Conservation (phyloP, 805 yeast genomes). For the Sugiyamaella qingdaonensis region DNA sequence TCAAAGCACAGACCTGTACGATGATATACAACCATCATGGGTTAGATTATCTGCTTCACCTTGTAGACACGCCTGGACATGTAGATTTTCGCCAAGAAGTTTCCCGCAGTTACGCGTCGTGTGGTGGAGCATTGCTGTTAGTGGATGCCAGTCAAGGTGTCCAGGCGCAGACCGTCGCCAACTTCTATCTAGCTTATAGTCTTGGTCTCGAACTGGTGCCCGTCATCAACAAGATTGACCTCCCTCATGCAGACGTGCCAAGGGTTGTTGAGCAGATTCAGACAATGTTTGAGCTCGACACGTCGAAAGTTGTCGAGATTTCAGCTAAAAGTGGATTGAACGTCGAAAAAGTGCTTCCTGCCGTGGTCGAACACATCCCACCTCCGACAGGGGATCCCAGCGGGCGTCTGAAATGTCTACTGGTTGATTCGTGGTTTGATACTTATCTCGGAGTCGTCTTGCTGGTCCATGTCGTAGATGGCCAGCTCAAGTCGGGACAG, state of each 20-base stretch:
- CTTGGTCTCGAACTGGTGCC: constrained; percentile 80
- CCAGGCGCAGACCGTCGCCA: constrained; percentile 98
- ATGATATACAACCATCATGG: constrained; percentile 74
- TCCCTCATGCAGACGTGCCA: constrained; percentile 81
- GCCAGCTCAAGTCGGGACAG: constrained; percentile 67
- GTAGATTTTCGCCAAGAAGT: constrained; percentile 95
- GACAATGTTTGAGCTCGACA: constrained; percentile 71
- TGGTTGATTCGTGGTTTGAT: constrained; percentile 98
- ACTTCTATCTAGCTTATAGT: constrained; percentile 84
- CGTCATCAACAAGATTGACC: constrained; percentile 85
- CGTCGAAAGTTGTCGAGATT: constrained; percentile 71
- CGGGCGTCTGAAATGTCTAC: constrained; percentile 62
- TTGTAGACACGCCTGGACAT: constrained; percentile 97
- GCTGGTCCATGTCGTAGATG: constrained; percentile 81
- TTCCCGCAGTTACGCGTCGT: constrained; percentile 88
- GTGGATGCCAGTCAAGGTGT: constrained; percentile 97
- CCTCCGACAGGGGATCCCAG: constrained; percentile 57
- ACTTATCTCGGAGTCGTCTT: constrained; percentile 86
- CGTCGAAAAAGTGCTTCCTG: constrained; percentile 74
- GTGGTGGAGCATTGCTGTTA: constrained; percentile 85
- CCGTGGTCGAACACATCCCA: constrained; percentile 76
- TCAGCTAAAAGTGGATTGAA: constrained; percentile 90
- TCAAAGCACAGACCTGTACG: constrained; percentile 93
- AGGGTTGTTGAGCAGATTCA: constrained; percentile 82
- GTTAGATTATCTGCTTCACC: constrained; percentile 75